Evolutionary conservation across 192 early-diverging fungal genomes (phyloP).

Genomic region (Backusella liffmaniae): DNA sequence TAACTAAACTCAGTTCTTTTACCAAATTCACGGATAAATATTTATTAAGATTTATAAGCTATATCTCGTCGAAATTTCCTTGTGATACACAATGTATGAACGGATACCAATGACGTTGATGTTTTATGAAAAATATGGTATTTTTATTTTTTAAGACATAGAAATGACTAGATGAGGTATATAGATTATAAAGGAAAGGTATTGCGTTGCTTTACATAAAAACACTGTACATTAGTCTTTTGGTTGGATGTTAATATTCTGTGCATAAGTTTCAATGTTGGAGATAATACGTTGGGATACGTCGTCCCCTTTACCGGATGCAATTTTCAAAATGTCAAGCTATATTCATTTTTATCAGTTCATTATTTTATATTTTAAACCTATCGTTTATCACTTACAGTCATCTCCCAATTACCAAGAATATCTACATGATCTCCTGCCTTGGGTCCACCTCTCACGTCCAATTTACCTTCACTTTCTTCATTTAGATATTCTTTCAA

Average conservation of each 20-base stretch:
- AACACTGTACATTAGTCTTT: neutral
- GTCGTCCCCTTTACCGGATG: slow-evolving; percentile 13
- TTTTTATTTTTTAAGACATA: too few species aligned
- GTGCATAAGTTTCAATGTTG: slow-evolving; percentile 11
- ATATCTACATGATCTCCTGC: slow-evolving; percentile 87
- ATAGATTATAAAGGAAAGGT: too few species aligned
- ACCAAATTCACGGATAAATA: too few species aligned
- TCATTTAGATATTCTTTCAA: slow-evolving; percentile 69
- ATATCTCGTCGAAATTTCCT: too few species aligned
- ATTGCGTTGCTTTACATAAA: neutral
- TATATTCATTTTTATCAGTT: neutral
- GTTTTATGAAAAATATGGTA: too few species aligned
- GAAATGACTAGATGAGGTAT: too few species aligned
- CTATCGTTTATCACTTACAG: slow-evolving; percentile 22
- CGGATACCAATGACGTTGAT: too few species aligned
- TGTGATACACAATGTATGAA: too few species aligned
- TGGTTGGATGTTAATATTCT: slow-evolving; percentile 1
- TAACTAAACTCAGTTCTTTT: too few species aligned
- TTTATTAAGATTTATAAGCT: too few species aligned
- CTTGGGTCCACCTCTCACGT: slow-evolving; percentile 68
- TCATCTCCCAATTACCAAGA: slow-evolving; percentile 76
- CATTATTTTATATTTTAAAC: neutral
- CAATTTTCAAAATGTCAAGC: slow-evolving; percentile 22
- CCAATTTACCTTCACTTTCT: slow-evolving; percentile 52
- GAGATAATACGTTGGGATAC: slow-evolving; percentile 21